Evolutionary conservation across 2,329 filamentous ascomycete genomes (phyloP), one percentile per base, ranked within the genome.

Genomic region (Elsinoe necatrix): DNA sequence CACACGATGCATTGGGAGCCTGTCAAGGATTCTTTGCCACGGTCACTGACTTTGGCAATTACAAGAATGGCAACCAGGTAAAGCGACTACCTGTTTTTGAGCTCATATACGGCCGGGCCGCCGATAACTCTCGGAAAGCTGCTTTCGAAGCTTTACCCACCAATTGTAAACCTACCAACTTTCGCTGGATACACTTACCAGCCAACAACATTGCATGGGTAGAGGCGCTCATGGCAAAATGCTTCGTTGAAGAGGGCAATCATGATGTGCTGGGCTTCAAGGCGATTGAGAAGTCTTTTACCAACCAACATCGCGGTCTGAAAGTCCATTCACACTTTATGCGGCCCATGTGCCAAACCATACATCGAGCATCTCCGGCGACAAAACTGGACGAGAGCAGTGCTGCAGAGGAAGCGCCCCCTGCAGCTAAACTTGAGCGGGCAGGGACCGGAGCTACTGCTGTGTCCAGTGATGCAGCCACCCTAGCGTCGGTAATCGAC

Each of bases 211-310:
- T 81, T 63, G 76, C 78, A 0, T 85, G 82, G 82, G 77, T 81
- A 3, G 81, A 85, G 66, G 77, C 80, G 0, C 69, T 85, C 1
- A 68, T 85, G n/a, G 80, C 81, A 1, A 85, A 85, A 61, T 76
- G 76, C 6, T 85, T 85, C 61, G 79, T 85, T 31, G 82, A 85
- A 65, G 78, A 80, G 35, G 80, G 80, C 0, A 76, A 78, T 14
- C 75, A 75, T n/a, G 82, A 85, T 64, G 77, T 83, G 1, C 80
- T 83, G 63, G 78, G 79, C 1, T 84, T 83, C 69, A 84, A 83
- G 62, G 79, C 80, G 0, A 65, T 85, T 1, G 80, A 82, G 62
- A 77, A 78, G 59, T 81, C 78, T 2, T 83, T 84, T 60, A 78
- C 77, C 42, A 80, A 84, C 61, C 80, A 83, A 59, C 81, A 84